Base-by-base conservation (phyloP, 129 eudicot species). In the Tagetes patula region DNA sequence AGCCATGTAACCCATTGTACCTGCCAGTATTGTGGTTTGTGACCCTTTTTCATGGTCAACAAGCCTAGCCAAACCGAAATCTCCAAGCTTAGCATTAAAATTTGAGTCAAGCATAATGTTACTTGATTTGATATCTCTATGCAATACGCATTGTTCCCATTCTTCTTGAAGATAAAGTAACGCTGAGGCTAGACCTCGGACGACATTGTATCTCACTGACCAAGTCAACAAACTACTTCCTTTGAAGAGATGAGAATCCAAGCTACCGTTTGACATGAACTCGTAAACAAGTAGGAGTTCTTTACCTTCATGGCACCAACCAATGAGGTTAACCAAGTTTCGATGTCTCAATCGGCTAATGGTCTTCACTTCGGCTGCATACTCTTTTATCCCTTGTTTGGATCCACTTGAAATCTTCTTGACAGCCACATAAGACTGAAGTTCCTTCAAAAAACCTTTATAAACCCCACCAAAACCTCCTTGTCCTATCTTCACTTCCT, bases 1-100 rank as follows among this genome's bases (percentile, higher is more conserved):
- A 5, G 89, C 86, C 80, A 85, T 46, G 60, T 85, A 82, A 7
- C 89, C 89, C 78, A 79, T 71, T 10, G 84, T 80, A 46, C 89
- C 86, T 0, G 84, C 89, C 60, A 82, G 42, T 31, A 76, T 42
- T 0, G 87, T 69, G n/a, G 85, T 79, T 52, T 82, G 75, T 1
- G 78, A 72, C 38, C 64, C 87, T 47, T 76, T 79, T 10, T 59
- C 87, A 58, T 82, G 90, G 76, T 85, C 83, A 34, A 82, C 81
- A 27, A 82, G 73, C 70, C 84, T 72, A 3, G 87, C 87, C 37
- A 85, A 71, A 34, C 87, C 90, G 20, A 85, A 84, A 73, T 85
- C 89, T 14, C 90, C 87, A 2, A 85, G 73, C 73, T 85, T 85
- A 20, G 76, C 74, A 33, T 79, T 82, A 71, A 79, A 85, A 43